These are phyloP conservation scores for Backusella luteola DNA, from an alignment of 192 early-diverging fungal species.

Conservation along the genomic window DNA sequence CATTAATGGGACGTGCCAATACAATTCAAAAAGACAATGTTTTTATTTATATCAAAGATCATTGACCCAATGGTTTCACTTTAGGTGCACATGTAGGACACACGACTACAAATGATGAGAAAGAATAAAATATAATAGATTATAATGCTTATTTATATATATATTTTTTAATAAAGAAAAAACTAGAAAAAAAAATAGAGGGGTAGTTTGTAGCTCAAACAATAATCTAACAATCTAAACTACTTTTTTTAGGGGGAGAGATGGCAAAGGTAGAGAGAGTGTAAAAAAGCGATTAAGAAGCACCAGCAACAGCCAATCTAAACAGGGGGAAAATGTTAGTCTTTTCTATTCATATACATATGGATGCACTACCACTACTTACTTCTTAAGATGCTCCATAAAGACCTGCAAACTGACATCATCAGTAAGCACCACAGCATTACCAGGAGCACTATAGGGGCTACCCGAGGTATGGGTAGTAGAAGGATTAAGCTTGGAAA, in stretches of 20 bases:
- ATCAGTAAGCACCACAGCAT: conserved; percentile 94
- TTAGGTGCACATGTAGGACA: neutral
- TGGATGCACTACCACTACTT: conserved; percentile 10
- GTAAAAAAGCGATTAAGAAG: conserved; percentile 1
- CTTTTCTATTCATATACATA: neutral
- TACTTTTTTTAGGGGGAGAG: neutral
- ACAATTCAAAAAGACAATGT: no score
- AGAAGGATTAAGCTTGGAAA: conserved; percentile 97
- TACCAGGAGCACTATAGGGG: conserved; percentile 66
- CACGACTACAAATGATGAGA: neutral
- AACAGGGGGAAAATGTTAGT: neutral
- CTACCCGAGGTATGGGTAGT: conserved; percentile 84
- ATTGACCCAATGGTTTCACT: no score
- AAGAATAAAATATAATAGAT: neutral
- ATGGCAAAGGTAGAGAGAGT: neutral
- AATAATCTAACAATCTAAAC: neutral
- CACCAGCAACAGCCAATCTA: conserved; percentile 6
- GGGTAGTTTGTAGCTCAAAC: neutral
- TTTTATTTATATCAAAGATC: no score
- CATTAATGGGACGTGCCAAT: no score
- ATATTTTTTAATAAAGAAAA: neutral
- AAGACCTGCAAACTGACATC: conserved; percentile 98
- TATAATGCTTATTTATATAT: neutral
- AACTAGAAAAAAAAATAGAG: neutral
- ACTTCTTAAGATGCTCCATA: conserved; percentile 92